A percentile compares a stretch with the other conserved stretches of the same genome.
Conservation (phyloP, 2,329 filamentous ascomycete genomes). For the Trichoderma sp. region DNA sequence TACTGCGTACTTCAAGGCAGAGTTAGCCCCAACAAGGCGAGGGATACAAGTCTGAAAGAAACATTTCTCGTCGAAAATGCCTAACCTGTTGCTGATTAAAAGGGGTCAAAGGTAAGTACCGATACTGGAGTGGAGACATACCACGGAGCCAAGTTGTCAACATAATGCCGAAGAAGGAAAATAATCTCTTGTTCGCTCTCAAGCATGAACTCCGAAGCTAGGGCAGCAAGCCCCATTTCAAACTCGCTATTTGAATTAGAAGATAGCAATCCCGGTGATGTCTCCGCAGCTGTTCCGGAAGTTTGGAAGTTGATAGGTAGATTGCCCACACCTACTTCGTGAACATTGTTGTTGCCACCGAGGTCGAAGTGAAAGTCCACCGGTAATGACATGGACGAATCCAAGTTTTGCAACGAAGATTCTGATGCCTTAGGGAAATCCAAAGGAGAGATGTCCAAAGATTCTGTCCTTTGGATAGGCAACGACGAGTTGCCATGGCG, state of each 20-base stretch:
- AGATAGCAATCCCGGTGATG: conserved; percentile 1
- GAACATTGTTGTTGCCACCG: background rate
- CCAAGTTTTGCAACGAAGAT: background rate
- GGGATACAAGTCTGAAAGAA: conserved; percentile 15
- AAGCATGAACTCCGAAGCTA: conserved; percentile 20
- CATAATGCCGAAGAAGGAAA: conserved; percentile 23
- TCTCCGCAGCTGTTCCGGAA: background rate
- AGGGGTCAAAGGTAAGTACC: background rate
- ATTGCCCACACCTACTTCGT: background rate
- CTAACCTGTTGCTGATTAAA: background rate
- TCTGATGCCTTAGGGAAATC: background rate
- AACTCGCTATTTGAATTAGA: conserved; percentile 3
- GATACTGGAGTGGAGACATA: background rate
- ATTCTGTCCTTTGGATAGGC: background rate
- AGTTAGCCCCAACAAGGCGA: background rate
- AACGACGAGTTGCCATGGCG: background rate
- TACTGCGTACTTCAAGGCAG: background rate
- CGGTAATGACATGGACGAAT: background rate
- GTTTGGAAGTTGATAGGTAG: background rate
- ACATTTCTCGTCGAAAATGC: conserved; percentile 4
- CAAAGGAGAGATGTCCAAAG: background rate
- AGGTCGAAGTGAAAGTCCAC: background rate
- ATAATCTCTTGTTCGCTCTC: conserved; percentile 21
- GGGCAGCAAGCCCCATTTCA: conserved; percentile 5
- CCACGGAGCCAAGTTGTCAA: conserved; percentile 10